These are phyloP conservation scores for Ramichloridium luteum DNA, from an alignment of 2,329 filamentous ascomycete species.

Conservation along the genomic window DNA sequence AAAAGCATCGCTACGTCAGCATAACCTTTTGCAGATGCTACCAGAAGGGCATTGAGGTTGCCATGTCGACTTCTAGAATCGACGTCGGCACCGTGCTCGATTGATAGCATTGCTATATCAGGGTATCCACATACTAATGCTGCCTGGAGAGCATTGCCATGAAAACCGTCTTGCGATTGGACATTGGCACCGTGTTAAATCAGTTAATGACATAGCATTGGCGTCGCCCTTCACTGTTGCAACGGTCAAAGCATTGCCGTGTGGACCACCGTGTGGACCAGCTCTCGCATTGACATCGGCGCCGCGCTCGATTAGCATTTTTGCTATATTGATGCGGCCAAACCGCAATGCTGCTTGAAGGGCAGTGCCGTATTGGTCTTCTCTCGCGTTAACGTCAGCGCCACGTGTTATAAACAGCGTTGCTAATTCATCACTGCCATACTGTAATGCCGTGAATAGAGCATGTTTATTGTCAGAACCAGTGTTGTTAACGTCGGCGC, in stretches of 20 bases:
- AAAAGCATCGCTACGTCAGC: not conserved
- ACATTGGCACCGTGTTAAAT: constrained; percentile 6
- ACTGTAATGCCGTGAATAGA: constrained; percentile 3
- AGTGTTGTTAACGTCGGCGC: constrained; percentile 5
- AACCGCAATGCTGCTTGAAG: constrained; percentile 11
- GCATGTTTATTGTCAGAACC: constrained; percentile 2
- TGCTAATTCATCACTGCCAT: not conserved
- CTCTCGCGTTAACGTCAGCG: constrained; percentile 6
- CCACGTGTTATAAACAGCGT: constrained; percentile 3
- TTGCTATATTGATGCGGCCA: constrained; percentile 4
- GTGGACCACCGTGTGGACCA: constrained; percentile 7
- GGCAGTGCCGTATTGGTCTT: constrained; percentile 8
- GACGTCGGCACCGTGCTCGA: constrained; percentile 6
- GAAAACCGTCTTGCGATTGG: constrained; percentile 4
- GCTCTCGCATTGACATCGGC: constrained; percentile 11
- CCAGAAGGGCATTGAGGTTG: constrained; percentile 11
- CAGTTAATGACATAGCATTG: too few relatives aligned
- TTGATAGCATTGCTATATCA: constrained; percentile 1
- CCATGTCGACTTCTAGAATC: constrained; percentile 5
- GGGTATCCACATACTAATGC: constrained; percentile 5
- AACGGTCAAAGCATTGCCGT: too few relatives aligned
- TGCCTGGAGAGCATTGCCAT: constrained; percentile 8
- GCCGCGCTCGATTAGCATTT: constrained; percentile 8
- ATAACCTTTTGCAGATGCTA: constrained; percentile 2
- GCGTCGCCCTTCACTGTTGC: too few relatives aligned